Percentiles rank a stretch among this genome's conserved stretches.
Evolutionary conservation across 2,329 filamentous ascomycete genomes (phyloP).

Genomic region (Albifimbria verrucaria): DNA sequence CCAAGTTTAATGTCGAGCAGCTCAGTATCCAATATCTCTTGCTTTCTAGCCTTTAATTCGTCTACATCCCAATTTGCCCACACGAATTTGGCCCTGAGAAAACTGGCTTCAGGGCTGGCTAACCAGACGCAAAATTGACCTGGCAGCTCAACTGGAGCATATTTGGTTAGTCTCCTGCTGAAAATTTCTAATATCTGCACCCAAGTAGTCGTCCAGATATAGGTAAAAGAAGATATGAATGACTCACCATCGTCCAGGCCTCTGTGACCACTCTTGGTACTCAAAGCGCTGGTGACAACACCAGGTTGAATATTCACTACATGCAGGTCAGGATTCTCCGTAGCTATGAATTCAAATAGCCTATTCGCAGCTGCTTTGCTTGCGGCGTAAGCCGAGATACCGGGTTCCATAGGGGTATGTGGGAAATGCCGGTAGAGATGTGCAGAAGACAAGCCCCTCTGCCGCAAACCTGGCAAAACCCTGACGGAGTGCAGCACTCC

Average conservation of each 20-base stretch:
- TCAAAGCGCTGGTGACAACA: constrained; percentile 28
- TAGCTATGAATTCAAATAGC: constrained; percentile 31
- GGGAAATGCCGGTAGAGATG: constrained; percentile 13
- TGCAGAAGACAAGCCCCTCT: constrained; percentile 12
- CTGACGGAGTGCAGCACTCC: constrained; percentile 19
- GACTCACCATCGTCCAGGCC: not conserved
- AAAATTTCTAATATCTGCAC: not conserved
- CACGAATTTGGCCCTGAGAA: not conserved
- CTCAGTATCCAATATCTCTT: not conserved
- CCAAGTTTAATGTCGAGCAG: not conserved
- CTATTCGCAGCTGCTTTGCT: constrained; percentile 31
- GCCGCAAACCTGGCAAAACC: constrained; percentile 15
- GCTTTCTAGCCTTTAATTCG: not conserved
- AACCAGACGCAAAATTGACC: not conserved
- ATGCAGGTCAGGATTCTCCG: constrained; percentile 31
- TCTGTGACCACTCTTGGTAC: not conserved
- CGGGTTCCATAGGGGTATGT: constrained; percentile 15
- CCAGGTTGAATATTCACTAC: constrained; percentile 40
- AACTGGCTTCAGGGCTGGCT: not conserved
- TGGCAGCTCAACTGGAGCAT: not conserved
- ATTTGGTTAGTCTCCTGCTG: not conserved
- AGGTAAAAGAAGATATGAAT: not conserved
- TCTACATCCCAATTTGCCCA: constrained; percentile 2
- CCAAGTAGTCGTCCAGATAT: not conserved
- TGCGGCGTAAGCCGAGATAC: constrained; percentile 23